phyloP scores from a whole-genome alignment of 768 basidiomycete species.

The Amanita pseudoporphyria region DNA sequence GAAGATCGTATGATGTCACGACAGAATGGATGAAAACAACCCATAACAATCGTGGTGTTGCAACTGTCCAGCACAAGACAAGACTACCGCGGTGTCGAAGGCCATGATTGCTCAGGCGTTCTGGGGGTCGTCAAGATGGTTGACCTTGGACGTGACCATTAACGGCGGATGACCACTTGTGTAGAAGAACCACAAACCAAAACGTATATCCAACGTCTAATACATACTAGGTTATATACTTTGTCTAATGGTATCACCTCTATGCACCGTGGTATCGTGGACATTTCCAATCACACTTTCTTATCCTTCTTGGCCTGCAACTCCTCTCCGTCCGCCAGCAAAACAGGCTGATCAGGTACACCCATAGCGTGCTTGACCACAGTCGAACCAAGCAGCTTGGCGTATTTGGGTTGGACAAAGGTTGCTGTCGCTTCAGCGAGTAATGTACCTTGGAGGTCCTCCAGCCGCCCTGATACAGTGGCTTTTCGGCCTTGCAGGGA shows the following conservation, averaged over 20 bases:
- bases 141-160: no score
- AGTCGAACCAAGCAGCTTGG: slow-evolving; percentile 57
- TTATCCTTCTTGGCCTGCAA: slow-evolving; percentile 3
- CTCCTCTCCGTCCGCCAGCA: slow-evolving; percentile 31
- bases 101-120: no score
- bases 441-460: slow-evolving; percentile 71
- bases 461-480: slow-evolving; percentile 58
- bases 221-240: not conserved
- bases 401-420: slow-evolving; percentile 87
- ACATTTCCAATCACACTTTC: no score
- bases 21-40: not conserved
- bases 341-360: slow-evolving; percentile 30
- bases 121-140: no score
- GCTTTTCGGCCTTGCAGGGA: slow-evolving; percentile 75
- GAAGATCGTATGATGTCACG: slow-evolving; percentile 1
- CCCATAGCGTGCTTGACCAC: slow-evolving; percentile 61
- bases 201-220: no score
- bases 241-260: not conserved
- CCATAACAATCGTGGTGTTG: not conserved
- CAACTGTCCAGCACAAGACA: no score
- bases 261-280: no score
- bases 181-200: no score
- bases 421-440: slow-evolving; percentile 74
- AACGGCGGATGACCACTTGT: no score
- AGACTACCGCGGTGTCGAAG: no score